These are phyloP conservation scores for Pythium plurisporium DNA, from an alignment of 352 stramenopile genomes.

Conservation along the genomic window DNA sequence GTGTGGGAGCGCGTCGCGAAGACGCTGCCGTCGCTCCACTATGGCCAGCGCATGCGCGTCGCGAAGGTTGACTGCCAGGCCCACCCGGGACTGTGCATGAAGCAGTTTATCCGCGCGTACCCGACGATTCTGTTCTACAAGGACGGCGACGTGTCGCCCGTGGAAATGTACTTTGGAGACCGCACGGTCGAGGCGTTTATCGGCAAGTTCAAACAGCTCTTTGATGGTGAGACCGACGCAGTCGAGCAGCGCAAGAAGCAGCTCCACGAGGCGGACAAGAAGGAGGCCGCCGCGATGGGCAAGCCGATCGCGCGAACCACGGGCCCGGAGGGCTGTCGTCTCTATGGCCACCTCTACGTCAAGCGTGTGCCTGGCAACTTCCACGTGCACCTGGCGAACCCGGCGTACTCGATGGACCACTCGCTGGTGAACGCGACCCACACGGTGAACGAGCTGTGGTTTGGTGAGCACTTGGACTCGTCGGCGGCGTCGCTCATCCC, in stretches of 20 bases:
- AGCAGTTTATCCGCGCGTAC: constrained; percentile 96
- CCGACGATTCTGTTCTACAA: constrained; percentile 97
- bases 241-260: constrained; percentile 89
- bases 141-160: constrained; percentile 81
- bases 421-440: constrained; percentile 93
- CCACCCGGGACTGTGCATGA: constrained; percentile 90
- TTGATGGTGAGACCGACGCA: constrained; percentile 64
- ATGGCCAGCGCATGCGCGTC: constrained; percentile 75
- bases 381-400: constrained; percentile 97
- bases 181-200: constrained; percentile 89
- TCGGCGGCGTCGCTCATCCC: constrained; percentile 72
- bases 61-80: constrained; percentile 93
- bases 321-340: constrained; percentile 69
- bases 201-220: constrained; percentile 89
- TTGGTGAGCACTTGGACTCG: constrained; percentile 80
- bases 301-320: constrained; percentile 51
- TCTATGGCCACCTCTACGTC: constrained; percentile 78
- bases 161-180: constrained; percentile 96
- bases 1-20: constrained; percentile 95
- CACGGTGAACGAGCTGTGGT: constrained; percentile 95
- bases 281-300: constrained; percentile 58
- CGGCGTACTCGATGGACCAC: constrained; percentile 87
- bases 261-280: constrained; percentile 92
- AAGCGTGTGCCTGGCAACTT: constrained; percentile 97
- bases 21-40: constrained; percentile 83